phyloP scores from a whole-genome alignment of 2,329 filamentous ascomycete species.

The Beauveria australis region DNA sequence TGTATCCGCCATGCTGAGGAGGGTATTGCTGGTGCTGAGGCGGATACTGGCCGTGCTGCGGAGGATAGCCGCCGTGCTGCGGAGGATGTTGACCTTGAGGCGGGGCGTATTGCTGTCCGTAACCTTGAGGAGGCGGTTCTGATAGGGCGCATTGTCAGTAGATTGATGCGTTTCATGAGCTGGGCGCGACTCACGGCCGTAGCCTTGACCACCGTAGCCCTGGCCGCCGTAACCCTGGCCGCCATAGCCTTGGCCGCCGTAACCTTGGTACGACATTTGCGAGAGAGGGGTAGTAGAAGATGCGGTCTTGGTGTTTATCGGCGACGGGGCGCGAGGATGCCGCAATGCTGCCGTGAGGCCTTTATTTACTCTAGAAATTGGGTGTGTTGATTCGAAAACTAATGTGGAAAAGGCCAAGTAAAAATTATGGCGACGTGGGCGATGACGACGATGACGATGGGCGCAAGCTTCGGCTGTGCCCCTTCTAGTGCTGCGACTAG shows the following conservation, averaged over 20 bases:
- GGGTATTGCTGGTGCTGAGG: slow-evolving; percentile 28
- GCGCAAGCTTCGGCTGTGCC: slow-evolving; percentile 3
- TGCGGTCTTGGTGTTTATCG: not conserved
- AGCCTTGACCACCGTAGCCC: slow-evolving; percentile 20
- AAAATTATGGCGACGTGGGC: not conserved
- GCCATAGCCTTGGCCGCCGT: slow-evolving; percentile 21
- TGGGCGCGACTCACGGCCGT: slow-evolving; percentile 26
- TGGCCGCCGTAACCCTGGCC: slow-evolving; percentile 18
- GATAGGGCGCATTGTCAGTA: not conserved
- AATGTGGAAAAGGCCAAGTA: not conserved
- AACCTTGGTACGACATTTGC: slow-evolving; percentile 29
- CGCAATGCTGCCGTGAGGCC: not conserved
- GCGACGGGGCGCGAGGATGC: not conserved
- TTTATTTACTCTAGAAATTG: not conserved
- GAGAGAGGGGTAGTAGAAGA: slow-evolving; percentile 8
- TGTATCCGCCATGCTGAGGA: slow-evolving; percentile 22
- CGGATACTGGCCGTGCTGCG: slow-evolving; percentile 20
- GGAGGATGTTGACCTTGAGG: slow-evolving; percentile 28
- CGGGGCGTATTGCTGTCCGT: slow-evolving; percentile 29
- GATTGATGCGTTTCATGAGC: not conserved
- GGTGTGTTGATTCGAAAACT: not conserved
- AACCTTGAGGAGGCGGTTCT: slow-evolving; percentile 31
- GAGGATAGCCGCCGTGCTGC: slow-evolving; percentile 23
- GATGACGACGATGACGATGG: slow-evolving; percentile 10
- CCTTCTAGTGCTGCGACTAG: not conserved